Percentiles rank a stretch among this genome's conserved stretches.
Evolutionary conservation across 106 monocot species (phyloP).

Genomic region (Dioscorea alata): DNA sequence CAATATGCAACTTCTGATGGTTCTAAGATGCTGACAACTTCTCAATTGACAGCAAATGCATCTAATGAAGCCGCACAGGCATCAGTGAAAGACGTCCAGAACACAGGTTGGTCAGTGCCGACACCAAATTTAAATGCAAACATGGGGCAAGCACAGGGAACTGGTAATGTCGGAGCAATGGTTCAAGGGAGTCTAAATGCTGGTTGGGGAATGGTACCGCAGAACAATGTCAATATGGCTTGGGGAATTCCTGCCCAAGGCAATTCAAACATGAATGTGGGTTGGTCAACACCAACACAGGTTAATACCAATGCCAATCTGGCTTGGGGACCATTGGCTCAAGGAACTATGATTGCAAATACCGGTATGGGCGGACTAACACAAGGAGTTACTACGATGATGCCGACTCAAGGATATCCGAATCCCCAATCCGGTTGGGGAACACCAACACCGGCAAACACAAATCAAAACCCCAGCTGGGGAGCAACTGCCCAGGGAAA

Average conservation of each 20-base stretch:
- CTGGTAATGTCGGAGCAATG: constrained; percentile 10
- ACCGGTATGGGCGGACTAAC: neutral
- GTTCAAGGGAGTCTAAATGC: constrained; percentile 12
- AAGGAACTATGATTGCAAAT: constrained; percentile 15
- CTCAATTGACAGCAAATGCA: constrained; percentile 8
- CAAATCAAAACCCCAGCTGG: constrained; percentile 24
- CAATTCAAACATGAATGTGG: constrained; percentile 21
- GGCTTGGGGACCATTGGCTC: constrained; percentile 20
- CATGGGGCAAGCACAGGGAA: constrained; percentile 6
- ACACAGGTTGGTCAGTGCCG: constrained; percentile 11
- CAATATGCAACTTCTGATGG: neutral
- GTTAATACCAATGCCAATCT: constrained; percentile 21
- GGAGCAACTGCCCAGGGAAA: constrained; percentile 14
- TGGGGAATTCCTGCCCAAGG: constrained; percentile 19
- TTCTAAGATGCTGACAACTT: constrained; percentile 8
- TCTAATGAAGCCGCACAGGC: constrained; percentile 4
- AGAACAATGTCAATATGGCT: constrained; percentile 16
- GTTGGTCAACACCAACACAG: constrained; percentile 28
- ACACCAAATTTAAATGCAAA: constrained; percentile 11
- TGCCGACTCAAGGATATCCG: constrained; percentile 2
- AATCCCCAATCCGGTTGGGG: constrained; percentile 6
- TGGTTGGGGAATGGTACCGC: constrained; percentile 40
- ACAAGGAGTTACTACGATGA: constrained; percentile 9
- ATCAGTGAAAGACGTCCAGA: constrained; percentile 1
- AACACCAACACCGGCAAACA: constrained; percentile 11